Evolutionary conservation across 2,329 filamentous ascomycete species (phyloP).

Genomic region (Plenodomus biglobosus): DNA sequence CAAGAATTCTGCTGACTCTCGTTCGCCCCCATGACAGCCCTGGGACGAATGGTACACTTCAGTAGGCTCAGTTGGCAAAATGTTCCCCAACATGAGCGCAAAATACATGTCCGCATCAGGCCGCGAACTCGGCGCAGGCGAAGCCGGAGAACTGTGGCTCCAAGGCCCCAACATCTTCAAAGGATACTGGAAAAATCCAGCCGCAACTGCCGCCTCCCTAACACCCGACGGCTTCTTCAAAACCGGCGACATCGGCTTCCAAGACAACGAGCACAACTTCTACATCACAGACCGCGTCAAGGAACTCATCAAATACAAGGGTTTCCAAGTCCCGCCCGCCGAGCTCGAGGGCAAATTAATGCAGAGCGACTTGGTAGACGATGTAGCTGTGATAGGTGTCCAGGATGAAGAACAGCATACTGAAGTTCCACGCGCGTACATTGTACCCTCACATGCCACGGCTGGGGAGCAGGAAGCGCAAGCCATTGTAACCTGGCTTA

Average conservation of each 20-base stretch:
- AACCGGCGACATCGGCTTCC: conserved; percentile 34
- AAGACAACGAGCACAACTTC: conserved; percentile 30
- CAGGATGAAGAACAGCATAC: conserved; percentile 30
- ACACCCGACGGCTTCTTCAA: conserved; percentile 66
- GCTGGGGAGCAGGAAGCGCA: conserved; percentile 18
- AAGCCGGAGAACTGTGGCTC: conserved; percentile 63
- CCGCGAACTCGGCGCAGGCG: conserved; percentile 61
- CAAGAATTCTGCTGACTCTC: neutral
- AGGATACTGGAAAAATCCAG: conserved; percentile 73
- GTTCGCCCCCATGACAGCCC: conserved; percentile 5
- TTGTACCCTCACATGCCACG: conserved; percentile 21
- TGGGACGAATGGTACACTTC: conserved; percentile 30
- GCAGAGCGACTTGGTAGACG: conserved; percentile 25
- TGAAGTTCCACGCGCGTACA: conserved; percentile 33
- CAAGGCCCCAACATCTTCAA: conserved; percentile 77
- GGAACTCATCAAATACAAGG: conserved; percentile 39
- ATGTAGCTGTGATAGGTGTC: conserved; percentile 32
- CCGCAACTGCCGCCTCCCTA: conserved; percentile 68
- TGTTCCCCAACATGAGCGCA: conserved; percentile 76
- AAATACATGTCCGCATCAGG: conserved; percentile 68
- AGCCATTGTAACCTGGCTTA: conserved; percentile 21
- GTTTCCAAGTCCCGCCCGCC: conserved; percentile 34
- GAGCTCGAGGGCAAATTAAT: conserved; percentile 34
- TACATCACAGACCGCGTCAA: conserved; percentile 38
- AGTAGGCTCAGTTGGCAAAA: conserved; percentile 72